These are phyloP conservation scores for Diplodia intermedia DNA, from an alignment of 2,329 filamentous ascomycete genomes.

Conservation along the genomic window DNA sequence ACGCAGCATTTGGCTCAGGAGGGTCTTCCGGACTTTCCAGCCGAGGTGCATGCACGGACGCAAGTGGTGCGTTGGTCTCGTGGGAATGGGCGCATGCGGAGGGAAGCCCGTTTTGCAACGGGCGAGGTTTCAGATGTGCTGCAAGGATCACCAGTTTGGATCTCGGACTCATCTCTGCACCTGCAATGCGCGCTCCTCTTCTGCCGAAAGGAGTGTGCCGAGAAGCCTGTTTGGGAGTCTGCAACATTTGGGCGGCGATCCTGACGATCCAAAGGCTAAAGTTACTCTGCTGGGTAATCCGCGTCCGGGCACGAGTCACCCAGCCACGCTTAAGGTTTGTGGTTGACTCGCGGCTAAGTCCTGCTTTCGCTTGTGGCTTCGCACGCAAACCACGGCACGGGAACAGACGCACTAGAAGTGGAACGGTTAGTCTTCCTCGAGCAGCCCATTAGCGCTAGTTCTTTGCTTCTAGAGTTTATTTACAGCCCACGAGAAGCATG, in stretches of 20 bases:
- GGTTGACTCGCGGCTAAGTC: too few relatives aligned
- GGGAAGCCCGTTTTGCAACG: background rate
- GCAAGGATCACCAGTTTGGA: background rate
- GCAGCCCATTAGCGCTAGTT: too few relatives aligned
- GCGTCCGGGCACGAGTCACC: too few relatives aligned
- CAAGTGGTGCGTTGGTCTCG: background rate
- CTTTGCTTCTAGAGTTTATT: too few relatives aligned
- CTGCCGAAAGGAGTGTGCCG: background rate
- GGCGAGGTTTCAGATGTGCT: background rate
- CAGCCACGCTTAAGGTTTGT: too few relatives aligned
- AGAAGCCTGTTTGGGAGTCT: background rate
- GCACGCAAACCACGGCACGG: too few relatives aligned
- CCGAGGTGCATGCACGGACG: background rate
- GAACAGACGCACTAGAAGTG: too few relatives aligned
- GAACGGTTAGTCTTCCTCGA: too few relatives aligned
- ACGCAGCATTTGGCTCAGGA: background rate
- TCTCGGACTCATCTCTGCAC: background rate
- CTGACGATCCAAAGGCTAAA: background rate
- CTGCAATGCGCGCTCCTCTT: too few relatives aligned
- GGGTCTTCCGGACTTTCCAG: background rate
- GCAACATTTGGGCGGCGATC: background rate
- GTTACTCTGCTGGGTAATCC: background rate
- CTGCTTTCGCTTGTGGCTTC: too few relatives aligned
- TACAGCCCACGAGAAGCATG: too few relatives aligned
- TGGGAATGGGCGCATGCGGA: background rate